phyloP scores from a whole-genome alignment of 2,329 filamentous ascomycete genomes.

The Dactylellina sp. region DNA sequence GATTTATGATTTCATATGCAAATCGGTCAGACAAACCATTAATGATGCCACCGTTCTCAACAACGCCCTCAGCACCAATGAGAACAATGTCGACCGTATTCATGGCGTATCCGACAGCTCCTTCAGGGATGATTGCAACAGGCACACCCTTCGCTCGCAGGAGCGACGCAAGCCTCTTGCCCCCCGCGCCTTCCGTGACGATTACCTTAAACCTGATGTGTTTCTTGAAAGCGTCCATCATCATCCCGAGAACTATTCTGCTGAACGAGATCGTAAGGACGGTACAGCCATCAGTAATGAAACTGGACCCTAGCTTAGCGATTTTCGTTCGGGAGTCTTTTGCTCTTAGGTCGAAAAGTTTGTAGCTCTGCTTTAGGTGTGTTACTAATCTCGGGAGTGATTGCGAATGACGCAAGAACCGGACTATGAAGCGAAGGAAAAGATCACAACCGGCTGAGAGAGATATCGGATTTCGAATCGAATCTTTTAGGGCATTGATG shows the following conservation, averaged over 20 bases:
- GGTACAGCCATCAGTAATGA: slow-evolving; percentile 80
- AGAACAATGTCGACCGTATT: slow-evolving; percentile 77
- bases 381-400: slow-evolving; percentile 46
- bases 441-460: slow-evolving; percentile 93
- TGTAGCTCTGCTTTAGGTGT: slow-evolving; percentile 84
- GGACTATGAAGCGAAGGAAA: slow-evolving; percentile 92
- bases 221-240: slow-evolving; percentile 78
- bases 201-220: slow-evolving; percentile 82
- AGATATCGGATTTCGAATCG: slow-evolving; percentile 87
- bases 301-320: slow-evolving; percentile 79
- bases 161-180: slow-evolving; percentile 69
- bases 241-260: slow-evolving; percentile 81
- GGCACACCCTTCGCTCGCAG: slow-evolving; percentile 80
- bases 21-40: slow-evolving; percentile 67
- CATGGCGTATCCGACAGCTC: slow-evolving; percentile 82
- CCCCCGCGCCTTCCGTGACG: slow-evolving; percentile 69
- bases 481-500: slow-evolving; percentile 79
- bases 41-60: slow-evolving; percentile 93
- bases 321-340: slow-evolving; percentile 87
- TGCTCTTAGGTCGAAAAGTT: slow-evolving; percentile 85
- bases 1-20: neutral
- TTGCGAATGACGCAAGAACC: slow-evolving; percentile 44
- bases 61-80: slow-evolving; percentile 83
- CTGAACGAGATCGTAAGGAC: slow-evolving; percentile 93
- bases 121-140: slow-evolving; percentile 82